Evolutionary conservation across 2,329 filamentous ascomycete genomes (phyloP), one percentile per base, ranked within the genome.

Genomic region (Botrytis cinerea): DNA sequence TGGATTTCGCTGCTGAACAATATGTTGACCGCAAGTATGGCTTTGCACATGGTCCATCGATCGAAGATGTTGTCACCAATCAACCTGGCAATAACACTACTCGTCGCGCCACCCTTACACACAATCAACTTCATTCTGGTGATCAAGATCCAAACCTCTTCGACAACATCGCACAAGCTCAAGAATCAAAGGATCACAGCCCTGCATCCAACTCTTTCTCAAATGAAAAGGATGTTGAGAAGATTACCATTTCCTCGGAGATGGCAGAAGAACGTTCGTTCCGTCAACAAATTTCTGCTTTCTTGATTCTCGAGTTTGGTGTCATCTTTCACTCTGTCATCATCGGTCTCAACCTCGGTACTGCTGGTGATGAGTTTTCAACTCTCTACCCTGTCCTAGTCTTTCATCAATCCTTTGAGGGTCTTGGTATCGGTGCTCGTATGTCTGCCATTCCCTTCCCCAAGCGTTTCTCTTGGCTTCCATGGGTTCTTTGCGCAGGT

Each of bases 321-420:
- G 86, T 90, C 75, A 86, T 91, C 72, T 90, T 91, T 82, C 89
- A 91, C 82, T 88, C 86, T 5, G 85, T 90, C 67, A 89, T 91
- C 79, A 90, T 90, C 74, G 89, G 89, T 2, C 84, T 91, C 71
- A 90, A 88, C 71, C 82, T 91, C 16, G 89, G 87, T 14, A 87
- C 89, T n/a, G 84, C 86, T 0, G 86, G 87, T 38, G 80, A 84
- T 0, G 88, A 90, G 64, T 90, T 90, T 81, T 80, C 82, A 46
- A 86, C 87, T 0, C 83, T 90, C 2, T 89, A 89, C 78, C 85
- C 86, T 4, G 88, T 90, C 57, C 83, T 91, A 1, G 85, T 89
- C 72, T 90, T 91, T 82, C 89, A 91, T 76, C 89, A 91, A 78
- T 85, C 87, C 18, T 91, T 90, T 73, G 89, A 91, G 76, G 88